Conservation (phyloP, 2,329 filamentous ascomycete genomes). For the Cadophora gregata region DNA sequence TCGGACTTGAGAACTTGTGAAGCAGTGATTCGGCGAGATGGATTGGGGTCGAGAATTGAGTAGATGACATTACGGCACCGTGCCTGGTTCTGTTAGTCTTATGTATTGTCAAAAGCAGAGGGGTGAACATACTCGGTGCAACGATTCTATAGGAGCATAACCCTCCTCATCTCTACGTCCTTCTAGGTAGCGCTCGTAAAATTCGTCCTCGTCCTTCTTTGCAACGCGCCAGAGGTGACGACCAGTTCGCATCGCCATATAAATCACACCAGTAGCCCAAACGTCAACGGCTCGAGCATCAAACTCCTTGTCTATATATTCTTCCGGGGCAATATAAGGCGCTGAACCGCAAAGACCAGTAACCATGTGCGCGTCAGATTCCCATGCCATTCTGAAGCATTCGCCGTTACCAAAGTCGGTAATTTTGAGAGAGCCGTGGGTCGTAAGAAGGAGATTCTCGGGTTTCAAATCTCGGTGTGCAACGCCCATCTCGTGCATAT, state of each 20-base stretch:
- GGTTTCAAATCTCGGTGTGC: conserved; percentile 96
- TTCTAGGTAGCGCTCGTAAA: conserved; percentile 92
- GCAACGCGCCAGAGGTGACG: conserved; percentile 97
- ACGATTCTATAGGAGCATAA: conserved; percentile 93
- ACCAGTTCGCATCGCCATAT: conserved; percentile 99
- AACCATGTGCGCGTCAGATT: conserved; percentile 97
- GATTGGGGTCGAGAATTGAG: conserved; percentile 95
- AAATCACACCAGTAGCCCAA: conserved; percentile 98
- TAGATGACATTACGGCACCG: conserved; percentile 99
- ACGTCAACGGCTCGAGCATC: conserved; percentile 97
- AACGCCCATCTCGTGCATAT: conserved; percentile 99
- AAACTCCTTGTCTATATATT: conserved; percentile 94
- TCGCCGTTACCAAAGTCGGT: conserved; percentile 99
- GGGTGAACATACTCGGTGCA: conserved; percentile 79
- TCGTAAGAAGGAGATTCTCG: conserved; percentile 93
- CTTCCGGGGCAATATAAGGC: conserved; percentile 96
- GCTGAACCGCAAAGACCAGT: conserved; percentile 95
- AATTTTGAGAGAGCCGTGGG: conserved; percentile 91
- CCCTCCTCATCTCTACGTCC: conserved; percentile 93
- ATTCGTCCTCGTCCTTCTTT: conserved; percentile 96
- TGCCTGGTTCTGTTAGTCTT: conserved; percentile 61
- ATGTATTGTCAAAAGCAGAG: conserved; percentile 2
- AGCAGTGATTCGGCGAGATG: conserved; percentile 88
- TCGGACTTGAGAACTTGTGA: conserved; percentile 97
- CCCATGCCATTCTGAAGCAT: conserved; percentile 99